Evolutionary conservation across 768 basidiomycete genomes (phyloP).

Genomic region (Suillus hirtellus): DNA sequence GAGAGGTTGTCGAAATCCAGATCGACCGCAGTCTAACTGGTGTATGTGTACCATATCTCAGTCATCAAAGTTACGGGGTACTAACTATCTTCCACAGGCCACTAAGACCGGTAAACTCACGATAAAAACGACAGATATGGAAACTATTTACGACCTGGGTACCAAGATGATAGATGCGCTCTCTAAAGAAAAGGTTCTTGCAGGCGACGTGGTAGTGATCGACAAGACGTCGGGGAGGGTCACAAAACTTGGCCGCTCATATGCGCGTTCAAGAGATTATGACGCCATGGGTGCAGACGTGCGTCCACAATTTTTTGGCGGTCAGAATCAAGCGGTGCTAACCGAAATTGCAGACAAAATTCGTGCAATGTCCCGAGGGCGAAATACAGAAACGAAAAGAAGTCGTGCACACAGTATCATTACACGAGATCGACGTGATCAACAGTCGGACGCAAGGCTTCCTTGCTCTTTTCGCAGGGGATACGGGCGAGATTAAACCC

Average conservation of each 20-base stretch:
- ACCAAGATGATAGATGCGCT: slow-evolving; percentile 99
- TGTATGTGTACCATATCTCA: slow-evolving; percentile 43
- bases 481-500: slow-evolving; percentile 98
- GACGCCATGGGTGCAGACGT: slow-evolving; percentile 99
- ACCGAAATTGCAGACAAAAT: slow-evolving; percentile 72
- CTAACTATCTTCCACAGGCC: slow-evolving; percentile 52
- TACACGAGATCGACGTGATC: slow-evolving; percentile 99
- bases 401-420: slow-evolving; percentile 93
- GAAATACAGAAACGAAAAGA: slow-evolving; percentile 98
- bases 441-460: slow-evolving; percentile 99
- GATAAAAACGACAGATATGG: slow-evolving; percentile 99
- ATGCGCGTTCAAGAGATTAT: slow-evolving; percentile 96
- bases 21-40: slow-evolving; percentile 97
- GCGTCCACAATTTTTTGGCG: slow-evolving; percentile 33
- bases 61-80: not conserved
- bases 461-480: slow-evolving; percentile 91
- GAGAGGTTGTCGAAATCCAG: slow-evolving; percentile 98
- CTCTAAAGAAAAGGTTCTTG: slow-evolving; percentile 94
- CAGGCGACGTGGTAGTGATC: slow-evolving; percentile 93
- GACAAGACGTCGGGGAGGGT: slow-evolving; percentile 98
- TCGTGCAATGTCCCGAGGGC: slow-evolving; percentile 97
- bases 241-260: slow-evolving; percentile 93
- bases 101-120: slow-evolving; percentile 98
- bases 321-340: not conserved
- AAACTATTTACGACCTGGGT: slow-evolving; percentile 97